Conservation (phyloP, 352 stramenopile genomes). For the Globisporangium spinosum region DNA sequence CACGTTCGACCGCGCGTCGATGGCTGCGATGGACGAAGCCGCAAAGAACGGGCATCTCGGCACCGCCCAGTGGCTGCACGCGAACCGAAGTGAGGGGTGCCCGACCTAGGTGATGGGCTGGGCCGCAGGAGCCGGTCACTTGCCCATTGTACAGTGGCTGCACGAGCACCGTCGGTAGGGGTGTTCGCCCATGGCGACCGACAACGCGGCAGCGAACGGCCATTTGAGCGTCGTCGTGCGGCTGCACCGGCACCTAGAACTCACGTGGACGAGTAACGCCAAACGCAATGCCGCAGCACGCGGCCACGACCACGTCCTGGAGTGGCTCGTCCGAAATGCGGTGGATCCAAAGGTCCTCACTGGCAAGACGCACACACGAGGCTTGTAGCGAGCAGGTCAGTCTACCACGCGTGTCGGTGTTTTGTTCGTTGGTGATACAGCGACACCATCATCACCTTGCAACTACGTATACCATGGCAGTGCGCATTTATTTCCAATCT, state of each 20-base stretch:
- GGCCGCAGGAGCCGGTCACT: conserved; percentile 48
- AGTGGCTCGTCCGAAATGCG: conserved; percentile 4
- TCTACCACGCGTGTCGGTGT: no score
- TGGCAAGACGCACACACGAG: no score
- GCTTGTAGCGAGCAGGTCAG: no score
- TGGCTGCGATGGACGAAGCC: conserved; percentile 11
- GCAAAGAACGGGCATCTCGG: conserved; percentile 5
- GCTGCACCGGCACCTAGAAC: background rate
- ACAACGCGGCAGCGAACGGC: conserved; percentile 4
- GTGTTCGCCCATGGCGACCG: conserved; percentile 19
- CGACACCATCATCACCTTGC: no score
- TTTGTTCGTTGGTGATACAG: no score
- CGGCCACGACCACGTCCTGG: conserved; percentile 5
- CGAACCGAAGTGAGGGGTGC: conserved; percentile 48
- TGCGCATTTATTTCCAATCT: no score
- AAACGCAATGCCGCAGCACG: background rate
- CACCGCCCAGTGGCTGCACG: conserved; percentile 39
- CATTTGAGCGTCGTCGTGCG: conserved; percentile 7
- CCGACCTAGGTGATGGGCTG: conserved; percentile 62
- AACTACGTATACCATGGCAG: no score
- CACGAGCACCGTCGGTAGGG: conserved; percentile 46
- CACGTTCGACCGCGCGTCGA: background rate
- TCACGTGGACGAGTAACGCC: conserved; percentile 7
- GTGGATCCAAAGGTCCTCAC: no score
- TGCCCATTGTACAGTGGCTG: conserved; percentile 61